Evolutionary conservation across 2,329 filamentous ascomycete genomes (phyloP).

Genomic region (Decorospora gaudefroyi): DNA sequence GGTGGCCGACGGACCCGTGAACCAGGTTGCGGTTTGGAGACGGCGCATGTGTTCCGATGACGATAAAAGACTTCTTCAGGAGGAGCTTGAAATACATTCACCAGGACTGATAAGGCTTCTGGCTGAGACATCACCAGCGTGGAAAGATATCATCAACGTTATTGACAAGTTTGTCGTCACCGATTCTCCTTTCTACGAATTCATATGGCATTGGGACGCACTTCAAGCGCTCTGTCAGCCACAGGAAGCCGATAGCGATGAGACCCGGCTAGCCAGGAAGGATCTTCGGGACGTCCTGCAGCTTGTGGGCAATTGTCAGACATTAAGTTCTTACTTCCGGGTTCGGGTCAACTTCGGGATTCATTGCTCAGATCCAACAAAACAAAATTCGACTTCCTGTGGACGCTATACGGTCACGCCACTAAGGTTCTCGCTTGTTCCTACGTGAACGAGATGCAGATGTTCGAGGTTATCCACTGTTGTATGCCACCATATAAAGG

Average conservation of each 20-base stretch:
- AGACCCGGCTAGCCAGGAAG: neutral
- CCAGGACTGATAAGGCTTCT: too few relatives aligned
- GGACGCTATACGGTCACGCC: neutral
- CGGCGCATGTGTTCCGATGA: too few relatives aligned
- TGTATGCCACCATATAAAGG: neutral
- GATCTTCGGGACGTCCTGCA: neutral
- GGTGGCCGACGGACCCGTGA: too few relatives aligned
- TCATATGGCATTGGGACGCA: neutral
- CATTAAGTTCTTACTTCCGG: neutral
- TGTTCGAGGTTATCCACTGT: neutral
- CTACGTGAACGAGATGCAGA: neutral
- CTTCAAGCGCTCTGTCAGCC: neutral
- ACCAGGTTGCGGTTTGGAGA: too few relatives aligned
- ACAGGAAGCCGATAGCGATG: neutral
- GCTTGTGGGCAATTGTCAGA: neutral
- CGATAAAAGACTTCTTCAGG: too few relatives aligned
- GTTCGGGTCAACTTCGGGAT: too few relatives aligned
- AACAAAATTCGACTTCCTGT: neutral
- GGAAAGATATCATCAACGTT: neutral
- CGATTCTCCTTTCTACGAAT: neutral
- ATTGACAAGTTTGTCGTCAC: neutral
- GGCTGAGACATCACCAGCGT: too few relatives aligned
- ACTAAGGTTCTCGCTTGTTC: neutral
- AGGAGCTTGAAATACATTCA: too few relatives aligned
- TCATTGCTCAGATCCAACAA: neutral